Conservation (phyloP, 2,329 filamentous ascomycete species). For the Pyrenochaeta sp. region DNA sequence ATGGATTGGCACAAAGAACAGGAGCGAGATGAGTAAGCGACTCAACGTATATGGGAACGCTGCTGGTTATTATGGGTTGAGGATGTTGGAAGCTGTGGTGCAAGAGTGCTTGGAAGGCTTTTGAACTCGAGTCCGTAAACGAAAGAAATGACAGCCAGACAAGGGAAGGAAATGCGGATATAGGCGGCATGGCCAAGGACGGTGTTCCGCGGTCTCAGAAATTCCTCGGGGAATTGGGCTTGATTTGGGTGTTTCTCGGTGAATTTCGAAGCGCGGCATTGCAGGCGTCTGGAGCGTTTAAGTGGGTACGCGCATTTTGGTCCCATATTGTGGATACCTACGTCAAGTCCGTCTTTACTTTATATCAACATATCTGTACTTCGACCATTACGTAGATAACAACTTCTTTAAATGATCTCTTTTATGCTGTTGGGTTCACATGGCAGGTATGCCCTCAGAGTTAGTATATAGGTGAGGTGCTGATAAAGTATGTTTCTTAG, state of each 20-base stretch:
- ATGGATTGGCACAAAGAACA: conserved; percentile 78
- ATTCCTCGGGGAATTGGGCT: background rate
- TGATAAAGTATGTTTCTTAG: background rate
- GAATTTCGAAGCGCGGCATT: conserved; percentile 1
- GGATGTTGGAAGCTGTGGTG: conserved; percentile 81
- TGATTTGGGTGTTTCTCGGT: conserved; percentile 2
- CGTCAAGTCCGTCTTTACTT: background rate
- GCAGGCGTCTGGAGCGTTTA: conserved; percentile 7
- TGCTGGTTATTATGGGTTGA: conserved; percentile 79
- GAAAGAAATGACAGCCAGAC: background rate
- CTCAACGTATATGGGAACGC: conserved; percentile 78
- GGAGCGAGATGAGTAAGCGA: conserved; percentile 69
- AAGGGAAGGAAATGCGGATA: background rate
- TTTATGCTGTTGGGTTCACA: background rate
- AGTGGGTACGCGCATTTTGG: conserved; percentile 4
- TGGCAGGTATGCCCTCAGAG: no score
- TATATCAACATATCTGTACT: background rate
- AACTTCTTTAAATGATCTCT: background rate
- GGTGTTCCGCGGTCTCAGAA: background rate
- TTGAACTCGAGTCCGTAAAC: conserved; percentile 11
- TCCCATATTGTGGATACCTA: conserved; percentile 3
- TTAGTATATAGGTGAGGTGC: background rate
- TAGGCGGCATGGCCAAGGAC: background rate
- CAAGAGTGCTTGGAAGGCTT: conserved; percentile 65
- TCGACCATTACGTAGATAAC: background rate